phyloP scores from a whole-genome alignment of 2,329 filamentous ascomycete genomes.

The Allantophomopsis lycopodina region DNA sequence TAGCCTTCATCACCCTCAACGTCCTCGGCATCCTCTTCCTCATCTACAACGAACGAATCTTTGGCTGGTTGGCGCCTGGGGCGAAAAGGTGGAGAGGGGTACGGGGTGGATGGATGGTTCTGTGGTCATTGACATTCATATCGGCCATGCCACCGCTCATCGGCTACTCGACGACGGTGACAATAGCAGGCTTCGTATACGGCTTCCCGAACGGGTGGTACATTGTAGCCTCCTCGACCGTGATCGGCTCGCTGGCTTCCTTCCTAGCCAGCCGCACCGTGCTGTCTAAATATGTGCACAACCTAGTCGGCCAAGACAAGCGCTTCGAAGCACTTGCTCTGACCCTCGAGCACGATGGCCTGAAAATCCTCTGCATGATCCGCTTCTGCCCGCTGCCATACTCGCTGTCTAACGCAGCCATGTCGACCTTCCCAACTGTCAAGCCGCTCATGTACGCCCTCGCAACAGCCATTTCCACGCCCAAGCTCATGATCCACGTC shows the following conservation, averaged over 20 bases:
- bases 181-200: slow-evolving; percentile 57
- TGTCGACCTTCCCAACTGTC: slow-evolving; percentile 87
- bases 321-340: slow-evolving; percentile 81
- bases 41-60: slow-evolving; percentile 68
- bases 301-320: slow-evolving; percentile 68
- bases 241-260: slow-evolving; percentile 63
- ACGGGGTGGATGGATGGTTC: slow-evolving; percentile 52
- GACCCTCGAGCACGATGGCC: slow-evolving; percentile 78
- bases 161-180: slow-evolving; percentile 55
- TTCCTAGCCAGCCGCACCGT: slow-evolving; percentile 74
- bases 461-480: slow-evolving; percentile 69
- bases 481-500: slow-evolving; percentile 82
- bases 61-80: slow-evolving; percentile 57
- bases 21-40: slow-evolving; percentile 54
- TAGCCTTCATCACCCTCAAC: slow-evolving; percentile 30
- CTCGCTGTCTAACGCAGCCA: slow-evolving; percentile 83
- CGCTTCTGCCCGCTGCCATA: slow-evolving; percentile 87
- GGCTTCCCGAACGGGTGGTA: slow-evolving; percentile 59
- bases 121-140: slow-evolving; percentile 51
- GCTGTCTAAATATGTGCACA: slow-evolving; percentile 64
- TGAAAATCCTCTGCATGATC: slow-evolving; percentile 83
- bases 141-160: slow-evolving; percentile 60
- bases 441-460: slow-evolving; percentile 61
- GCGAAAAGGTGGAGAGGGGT: slow-evolving; percentile 67
- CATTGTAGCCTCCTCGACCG: slow-evolving; percentile 62